phyloP scores from a whole-genome alignment of 2,329 filamentous ascomycete genomes.

The Diaporthe aspalathi region DNA sequence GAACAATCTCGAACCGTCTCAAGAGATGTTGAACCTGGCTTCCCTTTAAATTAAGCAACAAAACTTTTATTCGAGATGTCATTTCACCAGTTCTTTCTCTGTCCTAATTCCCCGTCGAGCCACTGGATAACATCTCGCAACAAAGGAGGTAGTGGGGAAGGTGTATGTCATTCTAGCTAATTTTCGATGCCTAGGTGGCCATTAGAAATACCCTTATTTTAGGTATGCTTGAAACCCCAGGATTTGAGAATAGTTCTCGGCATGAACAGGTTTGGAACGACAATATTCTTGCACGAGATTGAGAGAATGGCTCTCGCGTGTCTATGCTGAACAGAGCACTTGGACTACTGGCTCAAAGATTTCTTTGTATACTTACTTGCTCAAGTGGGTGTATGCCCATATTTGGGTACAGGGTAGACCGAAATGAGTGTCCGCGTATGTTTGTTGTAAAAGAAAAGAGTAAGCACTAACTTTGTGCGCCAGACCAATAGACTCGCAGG shows the following conservation, averaged over 20 bases:
- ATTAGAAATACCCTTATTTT: not conserved
- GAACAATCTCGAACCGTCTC: not conserved
- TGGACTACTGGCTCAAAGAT: too few species aligned
- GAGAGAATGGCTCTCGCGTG: too few species aligned
- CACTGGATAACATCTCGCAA: not conserved
- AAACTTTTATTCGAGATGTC: not conserved
- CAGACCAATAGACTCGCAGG: too few species aligned
- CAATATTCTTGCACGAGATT: too few species aligned
- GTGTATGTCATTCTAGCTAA: not conserved
- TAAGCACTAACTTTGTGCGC: too few species aligned
- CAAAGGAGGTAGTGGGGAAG: not conserved
- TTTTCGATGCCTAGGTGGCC: not conserved
- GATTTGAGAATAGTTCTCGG: not conserved
- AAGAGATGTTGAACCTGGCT: not conserved
- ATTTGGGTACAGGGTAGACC: too few species aligned
- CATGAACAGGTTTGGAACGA: not conserved
- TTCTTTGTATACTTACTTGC: too few species aligned
- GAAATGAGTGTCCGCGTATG: too few species aligned
- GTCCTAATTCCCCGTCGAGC: not conserved
- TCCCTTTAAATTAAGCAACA: not conserved
- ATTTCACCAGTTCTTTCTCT: not conserved
- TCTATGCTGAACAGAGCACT: too few species aligned
- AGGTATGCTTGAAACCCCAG: too few species aligned
- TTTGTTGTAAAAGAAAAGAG: too few species aligned
- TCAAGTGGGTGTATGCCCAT: too few species aligned